phyloP scores from a whole-genome alignment of 345 rosid species.

The Salix udensis region DNA sequence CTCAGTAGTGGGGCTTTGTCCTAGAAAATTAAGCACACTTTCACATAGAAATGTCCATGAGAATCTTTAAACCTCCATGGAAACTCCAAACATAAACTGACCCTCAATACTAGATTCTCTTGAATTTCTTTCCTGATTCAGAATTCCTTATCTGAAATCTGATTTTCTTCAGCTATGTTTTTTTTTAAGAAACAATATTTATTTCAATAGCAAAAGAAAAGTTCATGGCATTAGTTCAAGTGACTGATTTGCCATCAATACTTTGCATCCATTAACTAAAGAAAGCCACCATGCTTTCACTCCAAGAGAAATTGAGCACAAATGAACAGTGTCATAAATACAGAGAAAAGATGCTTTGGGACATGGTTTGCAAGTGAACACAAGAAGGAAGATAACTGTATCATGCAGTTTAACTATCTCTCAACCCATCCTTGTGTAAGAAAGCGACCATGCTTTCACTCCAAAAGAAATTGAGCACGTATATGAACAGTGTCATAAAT shows the following conservation, averaged over 20 bases:
- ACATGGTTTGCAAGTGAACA: neutral
- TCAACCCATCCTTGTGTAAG: neutral
- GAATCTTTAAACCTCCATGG: neutral
- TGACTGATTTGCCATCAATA: neutral
- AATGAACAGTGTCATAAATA: neutral
- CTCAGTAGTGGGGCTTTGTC: neutral
- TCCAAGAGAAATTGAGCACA: neutral
- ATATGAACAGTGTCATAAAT: neutral
- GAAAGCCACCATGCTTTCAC: constrained; percentile 10
- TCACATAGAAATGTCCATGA: neutral
- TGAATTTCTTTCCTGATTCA: neutral
- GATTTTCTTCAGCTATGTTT: neutral
- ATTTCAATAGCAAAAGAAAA: neutral
- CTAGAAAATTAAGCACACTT: neutral
- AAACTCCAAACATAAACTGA: neutral
- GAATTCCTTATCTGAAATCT: neutral
- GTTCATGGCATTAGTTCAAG: neutral
- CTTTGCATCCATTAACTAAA: neutral
- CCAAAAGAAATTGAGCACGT: neutral
- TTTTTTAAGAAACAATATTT: neutral
- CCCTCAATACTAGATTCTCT: neutral
- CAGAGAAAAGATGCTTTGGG: neutral
- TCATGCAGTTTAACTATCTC: neutral
- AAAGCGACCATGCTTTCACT: neutral
- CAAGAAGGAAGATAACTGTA: neutral